Evolutionary conservation across 129 eudicot species (phyloP).

Genomic region (Sambucus nigra): DNA sequence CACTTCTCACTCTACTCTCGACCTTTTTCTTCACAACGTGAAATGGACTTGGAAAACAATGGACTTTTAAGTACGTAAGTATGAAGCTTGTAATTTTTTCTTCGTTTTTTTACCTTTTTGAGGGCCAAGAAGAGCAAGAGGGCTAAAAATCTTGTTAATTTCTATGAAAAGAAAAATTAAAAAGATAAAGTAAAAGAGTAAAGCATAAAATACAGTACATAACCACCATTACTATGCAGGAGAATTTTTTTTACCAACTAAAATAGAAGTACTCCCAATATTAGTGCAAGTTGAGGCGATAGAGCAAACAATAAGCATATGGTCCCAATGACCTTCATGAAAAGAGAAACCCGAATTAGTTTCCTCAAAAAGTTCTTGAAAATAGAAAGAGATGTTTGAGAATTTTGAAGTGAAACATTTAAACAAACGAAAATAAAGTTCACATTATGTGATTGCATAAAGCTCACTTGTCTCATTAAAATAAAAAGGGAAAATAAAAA

Average conservation of each 20-base stretch:
- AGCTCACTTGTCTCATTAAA: slow-evolving; percentile 19
- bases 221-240: neutral
- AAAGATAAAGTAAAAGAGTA: slow-evolving; percentile 2
- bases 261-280: slow-evolving; percentile 63
- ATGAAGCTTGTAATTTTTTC: no score
- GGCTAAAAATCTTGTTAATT: no score
- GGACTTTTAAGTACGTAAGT: no score
- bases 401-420: slow-evolving; percentile 1
- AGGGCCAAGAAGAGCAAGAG: no score
- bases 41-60: no score
- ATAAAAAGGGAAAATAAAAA: slow-evolving; percentile 20
- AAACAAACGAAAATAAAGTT: neutral
- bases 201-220: slow-evolving; percentile 2
- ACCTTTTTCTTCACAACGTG: no score
- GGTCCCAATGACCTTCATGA: slow-evolving; percentile 81
- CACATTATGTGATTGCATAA: slow-evolving; percentile 5
- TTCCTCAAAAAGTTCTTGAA: neutral
- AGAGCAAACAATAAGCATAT: slow-evolving; percentile 68
- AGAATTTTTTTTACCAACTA: slow-evolving; percentile 53
- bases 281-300: slow-evolving; percentile 87
- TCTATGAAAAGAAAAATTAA: no score
- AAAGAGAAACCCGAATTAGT: slow-evolving; percentile 3
- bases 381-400: neutral
- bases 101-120: no score
- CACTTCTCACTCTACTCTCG: no score